A percentile compares a stretch with the other conserved stretches of the same genome.
Conservation (phyloP, 371 early-diverging fungal species). For the Pancytospora epiphaga region DNA sequence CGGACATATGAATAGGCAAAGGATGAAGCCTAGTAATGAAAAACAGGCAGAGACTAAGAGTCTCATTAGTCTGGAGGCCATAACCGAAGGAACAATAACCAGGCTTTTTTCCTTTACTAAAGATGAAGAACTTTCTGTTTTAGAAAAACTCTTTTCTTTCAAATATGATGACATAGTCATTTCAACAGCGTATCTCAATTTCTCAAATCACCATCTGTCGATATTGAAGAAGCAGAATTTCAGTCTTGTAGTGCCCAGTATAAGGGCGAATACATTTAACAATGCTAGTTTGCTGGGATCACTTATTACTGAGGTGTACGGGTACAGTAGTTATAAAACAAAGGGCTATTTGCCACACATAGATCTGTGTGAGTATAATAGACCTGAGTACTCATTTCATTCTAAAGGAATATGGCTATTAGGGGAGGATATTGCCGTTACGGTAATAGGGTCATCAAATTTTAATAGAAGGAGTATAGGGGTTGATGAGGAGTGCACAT, state of each 20-base stretch:
- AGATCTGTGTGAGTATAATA: constrained; percentile 19
- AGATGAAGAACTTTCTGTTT: constrained; percentile 18
- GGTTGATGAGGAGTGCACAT: constrained; percentile 44
- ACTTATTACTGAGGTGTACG: constrained; percentile 28
- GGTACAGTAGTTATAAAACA: constrained; percentile 25
- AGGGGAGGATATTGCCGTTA: constrained; percentile 22
- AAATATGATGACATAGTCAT: constrained; percentile 29
- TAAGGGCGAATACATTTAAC: constrained; percentile 35
- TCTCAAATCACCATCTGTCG: constrained; percentile 28
- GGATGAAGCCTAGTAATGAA: neutral
- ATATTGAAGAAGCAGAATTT: constrained; percentile 22
- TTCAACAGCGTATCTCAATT: constrained; percentile 48
- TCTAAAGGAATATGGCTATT: constrained; percentile 53
- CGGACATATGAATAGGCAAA: no score
- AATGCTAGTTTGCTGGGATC: constrained; percentile 16
- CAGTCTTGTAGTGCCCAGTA: constrained; percentile 12
- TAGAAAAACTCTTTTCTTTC: constrained; percentile 2
- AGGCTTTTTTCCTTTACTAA: constrained; percentile 8
- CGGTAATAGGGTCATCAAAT: constrained; percentile 49
- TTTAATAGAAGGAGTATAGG: constrained; percentile 44
- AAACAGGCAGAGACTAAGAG: neutral
- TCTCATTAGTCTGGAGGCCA: neutral
- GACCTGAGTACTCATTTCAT: constrained; percentile 33
- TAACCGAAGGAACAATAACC: neutral
- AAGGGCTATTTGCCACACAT: neutral